A percentile compares a stretch with the other conserved stretches of the same genome.
Conservation (phyloP, 495 filamentous ascomycete species). For the Jackrogersella minutella region DNA sequence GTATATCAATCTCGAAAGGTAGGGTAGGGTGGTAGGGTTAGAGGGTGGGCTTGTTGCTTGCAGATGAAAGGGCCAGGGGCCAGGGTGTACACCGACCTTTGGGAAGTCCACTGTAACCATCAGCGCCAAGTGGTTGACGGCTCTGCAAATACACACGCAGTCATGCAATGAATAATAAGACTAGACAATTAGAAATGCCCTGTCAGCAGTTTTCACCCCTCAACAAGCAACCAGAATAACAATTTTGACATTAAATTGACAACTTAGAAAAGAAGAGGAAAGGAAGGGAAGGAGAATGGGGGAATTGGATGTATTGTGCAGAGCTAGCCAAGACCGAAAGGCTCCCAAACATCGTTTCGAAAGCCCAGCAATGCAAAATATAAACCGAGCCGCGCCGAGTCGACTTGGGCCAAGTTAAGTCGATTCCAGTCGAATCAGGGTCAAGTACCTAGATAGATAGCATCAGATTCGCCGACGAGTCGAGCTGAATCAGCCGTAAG, state of each 20-base stretch:
- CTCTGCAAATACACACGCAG: slow-evolving; percentile 28
- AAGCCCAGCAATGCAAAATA: slow-evolving; percentile 14
- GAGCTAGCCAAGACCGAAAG: slow-evolving; percentile 17
- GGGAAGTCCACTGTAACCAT: slow-evolving; percentile 38
- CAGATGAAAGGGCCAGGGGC: slow-evolving; percentile 32
- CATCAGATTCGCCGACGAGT: slow-evolving; percentile 12
- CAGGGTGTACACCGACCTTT: slow-evolving; percentile 42
- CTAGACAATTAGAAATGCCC: slow-evolving; percentile 25
- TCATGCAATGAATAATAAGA: slow-evolving; percentile 31
- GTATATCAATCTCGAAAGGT: slow-evolving; percentile 27
- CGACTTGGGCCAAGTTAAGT: background rate
- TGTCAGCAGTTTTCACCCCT: slow-evolving; percentile 33
- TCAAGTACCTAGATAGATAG: slow-evolving; percentile 15
- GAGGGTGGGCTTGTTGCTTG: slow-evolving; percentile 30
- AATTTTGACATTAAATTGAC: background rate
- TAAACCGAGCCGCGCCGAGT: slow-evolving; percentile 4
- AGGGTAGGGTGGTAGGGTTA: slow-evolving; percentile 28
- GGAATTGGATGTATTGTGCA: slow-evolving; percentile 5
- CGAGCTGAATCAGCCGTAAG: slow-evolving; percentile 25
- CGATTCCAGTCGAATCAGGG: background rate
- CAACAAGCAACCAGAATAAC: background rate
- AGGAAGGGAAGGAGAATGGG: background rate
- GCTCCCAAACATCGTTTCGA: slow-evolving; percentile 9
- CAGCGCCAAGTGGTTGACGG: slow-evolving; percentile 30
- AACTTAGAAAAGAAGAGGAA: background rate